Evolutionary conservation across 139 green algal species (phyloP).

Genomic region (Chlamydomonas schloesseri): DNA sequence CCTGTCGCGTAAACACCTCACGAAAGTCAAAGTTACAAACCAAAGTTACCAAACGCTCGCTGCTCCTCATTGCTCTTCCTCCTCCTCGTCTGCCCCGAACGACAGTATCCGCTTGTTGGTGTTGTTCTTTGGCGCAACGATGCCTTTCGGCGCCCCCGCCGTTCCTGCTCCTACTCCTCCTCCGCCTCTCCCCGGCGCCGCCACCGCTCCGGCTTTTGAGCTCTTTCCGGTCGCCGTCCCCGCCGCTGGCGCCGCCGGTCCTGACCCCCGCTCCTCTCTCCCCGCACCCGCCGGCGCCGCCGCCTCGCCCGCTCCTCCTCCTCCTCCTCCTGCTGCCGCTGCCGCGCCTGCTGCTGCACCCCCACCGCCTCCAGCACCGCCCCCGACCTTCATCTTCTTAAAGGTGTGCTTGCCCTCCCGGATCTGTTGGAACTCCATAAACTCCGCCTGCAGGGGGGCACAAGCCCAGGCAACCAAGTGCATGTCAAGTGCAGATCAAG

Average conservation of each 20-base stretch:
- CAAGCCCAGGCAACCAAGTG: too few relatives aligned
- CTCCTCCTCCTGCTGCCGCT: not conserved
- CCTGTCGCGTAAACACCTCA: too few relatives aligned
- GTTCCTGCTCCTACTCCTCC: too few relatives aligned
- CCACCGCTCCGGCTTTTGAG: too few relatives aligned
- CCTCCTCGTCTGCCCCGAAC: slow-evolving; percentile 35
- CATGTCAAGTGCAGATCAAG: too few relatives aligned
- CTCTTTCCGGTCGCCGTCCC: not conserved
- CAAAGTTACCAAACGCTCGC: too few relatives aligned
- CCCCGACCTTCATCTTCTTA: slow-evolving; percentile 40
- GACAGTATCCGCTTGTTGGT: slow-evolving; percentile 29
- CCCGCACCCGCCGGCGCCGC: not conserved
- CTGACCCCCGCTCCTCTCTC: too few relatives aligned
- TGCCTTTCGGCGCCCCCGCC: not conserved
- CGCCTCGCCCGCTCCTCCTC: not conserved
- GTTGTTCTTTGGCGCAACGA: not conserved
- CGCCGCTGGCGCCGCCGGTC: too few relatives aligned
- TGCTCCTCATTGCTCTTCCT: too few relatives aligned
- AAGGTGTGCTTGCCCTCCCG: slow-evolving; percentile 62
- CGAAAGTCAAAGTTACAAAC: too few relatives aligned
- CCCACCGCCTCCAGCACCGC: not conserved
- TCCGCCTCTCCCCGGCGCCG: too few relatives aligned
- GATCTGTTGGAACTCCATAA: slow-evolving; percentile 56
- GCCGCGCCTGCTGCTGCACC: not conserved
- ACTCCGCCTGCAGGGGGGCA: slow-evolving; percentile 10